Percentiles rank a stretch among this genome's conserved stretches.
Conservation (phyloP, 1,139 yeast species). For the Sugiyamaella xylanicola region DNA sequence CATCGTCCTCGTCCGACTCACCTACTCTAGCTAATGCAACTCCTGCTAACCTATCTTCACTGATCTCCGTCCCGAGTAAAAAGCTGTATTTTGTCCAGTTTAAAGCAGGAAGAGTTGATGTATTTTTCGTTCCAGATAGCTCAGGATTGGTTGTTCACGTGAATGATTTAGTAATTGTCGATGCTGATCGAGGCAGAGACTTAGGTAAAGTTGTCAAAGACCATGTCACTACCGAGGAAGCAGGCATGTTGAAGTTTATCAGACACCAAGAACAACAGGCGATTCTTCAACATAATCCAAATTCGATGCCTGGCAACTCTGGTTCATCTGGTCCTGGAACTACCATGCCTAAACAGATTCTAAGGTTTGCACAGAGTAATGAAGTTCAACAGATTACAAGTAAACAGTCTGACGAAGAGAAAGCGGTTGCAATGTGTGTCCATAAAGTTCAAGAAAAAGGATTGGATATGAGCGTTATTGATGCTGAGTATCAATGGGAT, state of each 20-base stretch:
- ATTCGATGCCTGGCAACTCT: constrained; percentile 25
- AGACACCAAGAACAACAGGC: constrained; percentile 79
- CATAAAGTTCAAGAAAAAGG: constrained; percentile 57
- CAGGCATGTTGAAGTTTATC: constrained; percentile 76
- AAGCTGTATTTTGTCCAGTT: constrained; percentile 73
- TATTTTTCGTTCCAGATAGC: constrained; percentile 63
- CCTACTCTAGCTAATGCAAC: constrained; percentile 22
- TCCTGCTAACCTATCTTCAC: constrained; percentile 26
- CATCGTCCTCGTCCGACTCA: constrained; percentile 5
- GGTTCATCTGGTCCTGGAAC: constrained; percentile 45
- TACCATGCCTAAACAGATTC: constrained; percentile 67
- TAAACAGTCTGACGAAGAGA: constrained; percentile 70
- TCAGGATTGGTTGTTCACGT: constrained; percentile 56
- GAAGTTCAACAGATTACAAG: constrained; percentile 62
- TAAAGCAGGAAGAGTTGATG: constrained; percentile 85
- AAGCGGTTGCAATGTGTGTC: constrained; percentile 62
- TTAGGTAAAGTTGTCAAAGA: constrained; percentile 76
- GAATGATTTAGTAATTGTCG: constrained; percentile 88
- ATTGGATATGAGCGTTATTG: constrained; percentile 53
- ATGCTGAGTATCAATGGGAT: constrained; percentile 95
- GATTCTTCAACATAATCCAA: constrained; percentile 47
- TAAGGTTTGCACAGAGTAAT: constrained; percentile 64
- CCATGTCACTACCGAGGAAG: constrained; percentile 70
- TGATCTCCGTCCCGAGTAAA: constrained; percentile 34
- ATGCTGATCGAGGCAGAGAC: constrained; percentile 96